Base-by-base conservation (phyloP, 768 basidiomycete species). In the Phaffia australis region DNA sequence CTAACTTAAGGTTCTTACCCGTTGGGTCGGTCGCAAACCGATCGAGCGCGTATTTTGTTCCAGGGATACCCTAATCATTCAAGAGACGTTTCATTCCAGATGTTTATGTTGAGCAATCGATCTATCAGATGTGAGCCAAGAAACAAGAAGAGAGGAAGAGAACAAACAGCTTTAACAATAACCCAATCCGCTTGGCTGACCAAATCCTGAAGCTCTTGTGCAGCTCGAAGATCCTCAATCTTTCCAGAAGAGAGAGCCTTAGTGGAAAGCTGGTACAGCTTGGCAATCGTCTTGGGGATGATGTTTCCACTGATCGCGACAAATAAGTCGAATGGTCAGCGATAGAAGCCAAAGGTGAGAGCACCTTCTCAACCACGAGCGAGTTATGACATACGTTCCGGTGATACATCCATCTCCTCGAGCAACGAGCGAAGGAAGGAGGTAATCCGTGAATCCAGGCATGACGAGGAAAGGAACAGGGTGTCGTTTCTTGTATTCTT, bases 401-500 rank as follows among this genome's bases (percentile, higher is more conserved):
- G 83, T 83, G 71, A 88, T 88, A 60, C 80, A 77, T 0, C 87
- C 87, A 32, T 85, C 81, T 70, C 84, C 82, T 9, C 82, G 81
- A 2, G 83, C 82, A 49, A 83, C 73, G 8, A 88, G 79, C 4
- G 83, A 82, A 23, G 86, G 77, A 50, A 77, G 74, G 60, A 87
- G 83, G 49, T 85, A 79, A 71, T 90, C 87, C 7, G 83, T 83
- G 65, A 84, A 83, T 1, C 89, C 89, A 15, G 87, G 82, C 71
- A 85, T 85, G n/a, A 87, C 83, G 3, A 67, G 49, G 54, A 67
- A 67, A 9, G 66, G 66, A 6, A 51, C 57, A 19, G 59, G 55
- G 60, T 67, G 66, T 8, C 60, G 50, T 61, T 67, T 67, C 60
- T 67, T 70, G 73, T 74, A 79, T 32, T 70, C 74, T 21, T 70